Conservation (phyloP, 768 basidiomycete species). For the Ephemerocybe angulata region DNA sequence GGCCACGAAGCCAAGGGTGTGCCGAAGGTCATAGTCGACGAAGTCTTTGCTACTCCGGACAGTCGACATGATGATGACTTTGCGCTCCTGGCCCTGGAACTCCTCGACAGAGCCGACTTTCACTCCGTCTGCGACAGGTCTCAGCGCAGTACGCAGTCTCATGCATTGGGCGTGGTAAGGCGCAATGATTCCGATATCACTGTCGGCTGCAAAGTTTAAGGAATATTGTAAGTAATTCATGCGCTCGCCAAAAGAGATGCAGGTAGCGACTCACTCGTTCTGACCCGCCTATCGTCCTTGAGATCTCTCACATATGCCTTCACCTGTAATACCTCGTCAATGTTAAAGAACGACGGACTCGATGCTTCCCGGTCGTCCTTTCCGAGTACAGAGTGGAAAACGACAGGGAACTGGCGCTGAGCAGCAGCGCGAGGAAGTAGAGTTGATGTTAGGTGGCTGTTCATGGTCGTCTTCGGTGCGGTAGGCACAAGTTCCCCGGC, state of each 20-base stretch:
- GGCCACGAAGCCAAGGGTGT: slow-evolving; percentile 57
- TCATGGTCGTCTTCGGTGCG: slow-evolving; percentile 39
- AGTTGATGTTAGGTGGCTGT: slow-evolving; percentile 35
- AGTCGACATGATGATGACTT: slow-evolving; percentile 56
- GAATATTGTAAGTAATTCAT: neutral
- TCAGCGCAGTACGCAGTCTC: slow-evolving; percentile 41
- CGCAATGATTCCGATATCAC: slow-evolving; percentile 57
- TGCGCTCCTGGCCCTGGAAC: slow-evolving; percentile 64
- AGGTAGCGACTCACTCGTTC: slow-evolving; percentile 36
- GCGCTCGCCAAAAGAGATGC: neutral
- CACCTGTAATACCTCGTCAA: slow-evolving; percentile 53
- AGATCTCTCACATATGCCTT: slow-evolving; percentile 44
- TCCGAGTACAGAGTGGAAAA: slow-evolving; percentile 59
- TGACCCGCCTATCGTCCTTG: slow-evolving; percentile 29
- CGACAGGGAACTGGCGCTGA: slow-evolving; percentile 52
- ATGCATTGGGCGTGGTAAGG: slow-evolving; percentile 61
- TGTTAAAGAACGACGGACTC: slow-evolving; percentile 72
- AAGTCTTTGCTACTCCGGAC: slow-evolving; percentile 54
- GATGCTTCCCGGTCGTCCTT: slow-evolving; percentile 63
- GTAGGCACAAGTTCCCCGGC: slow-evolving; percentile 45
- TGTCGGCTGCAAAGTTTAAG: slow-evolving; percentile 38
- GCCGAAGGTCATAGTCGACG: slow-evolving; percentile 49
- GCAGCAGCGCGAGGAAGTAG: slow-evolving; percentile 32
- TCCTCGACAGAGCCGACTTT: slow-evolving; percentile 67
- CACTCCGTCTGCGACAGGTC: slow-evolving; percentile 33